Evolutionary conservation across 2,329 filamentous ascomycete species (phyloP).

Genomic region (Albifimbria verrucaria): DNA sequence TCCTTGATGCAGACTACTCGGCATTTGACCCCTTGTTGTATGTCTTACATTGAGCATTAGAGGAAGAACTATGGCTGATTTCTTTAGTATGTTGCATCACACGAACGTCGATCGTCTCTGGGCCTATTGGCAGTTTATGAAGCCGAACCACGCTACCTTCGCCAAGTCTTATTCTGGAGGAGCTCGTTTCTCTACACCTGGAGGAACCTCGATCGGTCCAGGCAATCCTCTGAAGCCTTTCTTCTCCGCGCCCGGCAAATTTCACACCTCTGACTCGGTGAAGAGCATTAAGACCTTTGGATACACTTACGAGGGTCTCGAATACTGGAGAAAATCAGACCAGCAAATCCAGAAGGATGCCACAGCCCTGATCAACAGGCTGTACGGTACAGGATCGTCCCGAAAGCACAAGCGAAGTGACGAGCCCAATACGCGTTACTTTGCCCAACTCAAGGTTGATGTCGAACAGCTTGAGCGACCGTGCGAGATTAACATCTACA

Average conservation of each 20-base stretch:
- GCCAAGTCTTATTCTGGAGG: conserved; percentile 27
- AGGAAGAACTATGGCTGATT: background rate
- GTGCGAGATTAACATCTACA: conserved; percentile 30
- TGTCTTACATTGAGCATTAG: background rate
- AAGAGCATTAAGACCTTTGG: conserved; percentile 30
- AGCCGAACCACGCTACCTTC: conserved; percentile 32
- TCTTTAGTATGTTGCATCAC: conserved; percentile 42
- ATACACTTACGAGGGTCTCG: conserved; percentile 36
- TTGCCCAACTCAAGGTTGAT: conserved; percentile 31
- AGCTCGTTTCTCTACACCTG: conserved; percentile 37
- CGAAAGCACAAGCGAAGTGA: background rate
- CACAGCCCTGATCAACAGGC: conserved; percentile 27
- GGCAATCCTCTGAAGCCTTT: conserved; percentile 49
- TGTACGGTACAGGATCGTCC: conserved; percentile 20
- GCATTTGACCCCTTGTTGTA: conserved; percentile 34
- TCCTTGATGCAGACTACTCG: conserved; percentile 24
- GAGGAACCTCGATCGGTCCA: conserved; percentile 37
- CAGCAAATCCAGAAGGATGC: conserved; percentile 27
- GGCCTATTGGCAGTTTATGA: conserved; percentile 49
- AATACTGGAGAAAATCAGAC: conserved; percentile 29
- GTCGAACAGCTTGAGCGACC: conserved; percentile 32
- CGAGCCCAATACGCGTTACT: conserved; percentile 26
- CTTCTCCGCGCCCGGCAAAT: conserved; percentile 31
- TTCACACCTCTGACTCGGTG: conserved; percentile 39
- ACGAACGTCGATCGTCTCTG: conserved; percentile 63